Evolutionary conservation across 2,329 filamentous ascomycete species (phyloP).

Genomic region (Penicillium paneum): DNA sequence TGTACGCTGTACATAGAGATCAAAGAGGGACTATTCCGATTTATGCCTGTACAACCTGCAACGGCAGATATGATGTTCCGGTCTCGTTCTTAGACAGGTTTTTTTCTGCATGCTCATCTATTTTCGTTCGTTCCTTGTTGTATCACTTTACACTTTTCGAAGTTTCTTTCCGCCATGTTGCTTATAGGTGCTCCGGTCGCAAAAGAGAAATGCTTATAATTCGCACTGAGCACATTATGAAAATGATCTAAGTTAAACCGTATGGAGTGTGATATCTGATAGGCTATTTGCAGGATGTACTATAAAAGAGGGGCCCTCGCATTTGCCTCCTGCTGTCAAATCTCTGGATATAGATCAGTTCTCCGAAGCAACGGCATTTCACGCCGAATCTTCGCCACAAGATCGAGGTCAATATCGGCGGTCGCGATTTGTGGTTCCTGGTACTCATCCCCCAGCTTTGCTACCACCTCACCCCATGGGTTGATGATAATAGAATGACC

Average conservation of each 20-base stretch:
- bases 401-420: slow-evolving; percentile 55
- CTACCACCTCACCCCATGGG: slow-evolving; percentile 77
- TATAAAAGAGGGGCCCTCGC: too few species aligned
- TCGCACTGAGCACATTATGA: not conserved
- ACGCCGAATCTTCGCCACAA: slow-evolving; percentile 51
- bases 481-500: slow-evolving; percentile 82
- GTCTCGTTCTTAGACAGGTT: slow-evolving; percentile 36
- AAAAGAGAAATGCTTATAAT: slow-evolving; percentile 12
- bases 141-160: slow-evolving; percentile 20
- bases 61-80: slow-evolving; percentile 31
- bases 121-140: slow-evolving; percentile 26
- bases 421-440: slow-evolving; percentile 47
- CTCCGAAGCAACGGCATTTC: slow-evolving; percentile 58
- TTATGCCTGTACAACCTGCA: slow-evolving; percentile 30
- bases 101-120: slow-evolving; percentile 29
- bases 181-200: slow-evolving; percentile 18
- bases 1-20: slow-evolving; percentile 44
- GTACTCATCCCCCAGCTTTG: slow-evolving; percentile 55
- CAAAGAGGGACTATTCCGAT: slow-evolving; percentile 31
- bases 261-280: not conserved
- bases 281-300: not conserved
- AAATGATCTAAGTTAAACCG: not conserved
- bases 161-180: slow-evolving; percentile 20
- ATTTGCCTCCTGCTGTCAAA: slow-evolving; percentile 17
- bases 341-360: slow-evolving; percentile 50